Percentiles rank a stretch among this genome's conserved stretches.
phyloP scores from a whole-genome alignment of 345 rosid genomes.

The Hibiscus tridactylites region DNA sequence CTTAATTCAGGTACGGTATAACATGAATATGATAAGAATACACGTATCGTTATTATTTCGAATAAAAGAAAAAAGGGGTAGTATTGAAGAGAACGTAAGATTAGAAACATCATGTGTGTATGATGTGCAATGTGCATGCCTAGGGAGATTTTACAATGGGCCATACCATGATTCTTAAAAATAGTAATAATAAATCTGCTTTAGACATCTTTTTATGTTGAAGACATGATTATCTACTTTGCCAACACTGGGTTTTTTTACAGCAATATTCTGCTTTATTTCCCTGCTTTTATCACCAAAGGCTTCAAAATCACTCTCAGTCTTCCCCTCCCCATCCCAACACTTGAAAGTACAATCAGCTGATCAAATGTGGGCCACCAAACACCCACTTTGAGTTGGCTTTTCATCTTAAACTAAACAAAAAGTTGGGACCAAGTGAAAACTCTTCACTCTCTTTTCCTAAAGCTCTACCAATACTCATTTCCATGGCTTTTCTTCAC shows the following conservation, averaged over 20 bases:
- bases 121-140: not conserved
- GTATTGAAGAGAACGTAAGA: no score
- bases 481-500: slow-evolving; percentile 17
- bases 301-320: slow-evolving; percentile 19
- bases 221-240: slow-evolving; percentile 31
- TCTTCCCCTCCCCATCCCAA: not conserved
- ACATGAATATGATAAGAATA: not conserved
- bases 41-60: not conserved
- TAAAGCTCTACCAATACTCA: slow-evolving; percentile 23
- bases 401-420: slow-evolving; percentile 33
- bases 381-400: slow-evolving; percentile 27
- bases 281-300: slow-evolving; percentile 13
- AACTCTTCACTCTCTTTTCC: slow-evolving; percentile 19
- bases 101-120: not conserved
- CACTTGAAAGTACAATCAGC: slow-evolving; percentile 10
- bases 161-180: slow-evolving; percentile 13
- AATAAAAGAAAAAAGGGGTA: no score
- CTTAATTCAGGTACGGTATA: slow-evolving; percentile 31
- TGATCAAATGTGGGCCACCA: slow-evolving; percentile 19
- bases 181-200: slow-evolving; percentile 13
- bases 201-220: slow-evolving; percentile 16
- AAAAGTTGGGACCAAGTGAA: slow-evolving; percentile 24
- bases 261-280: slow-evolving; percentile 21
- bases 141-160: not conserved
- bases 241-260: slow-evolving; percentile 20